phyloP scores from a whole-genome alignment of 139 green algal species.

The Chlamydomonas sp. region DNA sequence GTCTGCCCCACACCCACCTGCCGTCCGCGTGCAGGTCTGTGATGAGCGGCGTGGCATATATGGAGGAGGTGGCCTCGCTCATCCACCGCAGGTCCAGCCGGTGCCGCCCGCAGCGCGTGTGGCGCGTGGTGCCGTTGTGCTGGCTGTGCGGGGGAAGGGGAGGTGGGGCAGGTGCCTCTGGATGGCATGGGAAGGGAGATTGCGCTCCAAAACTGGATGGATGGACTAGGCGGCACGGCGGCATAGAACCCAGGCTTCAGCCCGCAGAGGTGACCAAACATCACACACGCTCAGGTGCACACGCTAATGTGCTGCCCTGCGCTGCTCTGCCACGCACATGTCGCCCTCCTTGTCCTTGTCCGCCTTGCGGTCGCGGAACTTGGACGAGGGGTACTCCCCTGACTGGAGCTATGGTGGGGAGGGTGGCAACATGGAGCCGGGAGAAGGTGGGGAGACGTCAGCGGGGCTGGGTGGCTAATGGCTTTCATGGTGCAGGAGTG shows the following conservation, averaged over 20 bases:
- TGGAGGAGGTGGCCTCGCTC: slow-evolving; percentile 79
- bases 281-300: too few species aligned
- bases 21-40: slow-evolving; percentile 92
- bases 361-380: slow-evolving; percentile 77
- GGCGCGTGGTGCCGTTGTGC: slow-evolving; percentile 22
- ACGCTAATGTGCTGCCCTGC: too few species aligned
- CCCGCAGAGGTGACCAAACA: not conserved
- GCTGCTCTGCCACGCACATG: not conserved
- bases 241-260: too few species aligned
- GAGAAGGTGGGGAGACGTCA: too few species aligned
- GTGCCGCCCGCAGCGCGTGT: slow-evolving; percentile 16
- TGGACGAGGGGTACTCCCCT: slow-evolving; percentile 30
- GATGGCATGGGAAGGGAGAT: not conserved
- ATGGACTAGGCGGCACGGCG: too few species aligned
- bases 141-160: slow-evolving; percentile 12
- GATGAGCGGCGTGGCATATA: slow-evolving; percentile 97
- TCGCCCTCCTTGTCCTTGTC: slow-evolving; percentile 50
- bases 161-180: not conserved
- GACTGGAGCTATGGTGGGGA: too few species aligned
- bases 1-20: not conserved
- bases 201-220: too few species aligned
- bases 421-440: too few species aligned
- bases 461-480: too few species aligned
- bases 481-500: too few species aligned
- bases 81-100: slow-evolving; percentile 91